phyloP scores from a whole-genome alignment of 371 early-diverging fungal genomes.

The Mucor plumbeus region DNA sequence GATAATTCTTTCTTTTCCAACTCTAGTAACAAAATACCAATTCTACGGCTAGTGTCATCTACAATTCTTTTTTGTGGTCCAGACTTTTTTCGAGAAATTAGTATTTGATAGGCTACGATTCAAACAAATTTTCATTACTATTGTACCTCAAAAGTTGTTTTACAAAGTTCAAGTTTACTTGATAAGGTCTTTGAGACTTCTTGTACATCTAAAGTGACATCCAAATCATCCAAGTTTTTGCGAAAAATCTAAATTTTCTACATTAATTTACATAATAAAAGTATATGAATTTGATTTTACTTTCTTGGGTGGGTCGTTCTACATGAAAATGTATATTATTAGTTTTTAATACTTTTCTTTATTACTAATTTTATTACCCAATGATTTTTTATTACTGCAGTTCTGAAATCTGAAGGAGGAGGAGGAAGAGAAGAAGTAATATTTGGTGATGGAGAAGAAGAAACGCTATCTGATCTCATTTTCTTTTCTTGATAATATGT shows the following conservation, averaged over 20 bases:
- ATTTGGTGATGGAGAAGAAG: not conserved
- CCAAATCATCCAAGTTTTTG: constrained; percentile 9
- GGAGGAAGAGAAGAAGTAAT: not conserved
- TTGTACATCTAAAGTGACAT: constrained; percentile 15
- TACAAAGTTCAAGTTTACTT: constrained; percentile 19
- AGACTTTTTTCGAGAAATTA: constrained; percentile 17
- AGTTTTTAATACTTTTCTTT: not conserved
- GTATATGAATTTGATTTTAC: constrained; percentile 24
- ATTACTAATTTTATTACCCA: constrained; percentile 30
- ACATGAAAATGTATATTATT: constrained; percentile 1
- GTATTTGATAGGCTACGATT: not conserved
- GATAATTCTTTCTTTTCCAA: constrained; percentile 56
- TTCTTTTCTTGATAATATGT: not conserved
- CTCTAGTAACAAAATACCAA: constrained; percentile 56
- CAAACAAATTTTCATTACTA: not conserved
- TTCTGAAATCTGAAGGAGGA: constrained; percentile 43
- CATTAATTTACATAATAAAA: constrained; percentile 13
- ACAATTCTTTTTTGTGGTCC: constrained; percentile 62
- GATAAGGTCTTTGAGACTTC: constrained; percentile 10
- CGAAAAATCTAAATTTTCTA: constrained; percentile 17
- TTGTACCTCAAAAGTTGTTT: constrained; percentile 19
- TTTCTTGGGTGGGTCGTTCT: constrained; percentile 58
- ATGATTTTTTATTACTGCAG: constrained; percentile 51
- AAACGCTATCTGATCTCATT: not conserved
- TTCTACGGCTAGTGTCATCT: constrained; percentile 65